These are phyloP conservation scores for Rhodotorula toruloides DNA, from an alignment of 768 basidiomycete genomes.

Conservation along the genomic window DNA sequence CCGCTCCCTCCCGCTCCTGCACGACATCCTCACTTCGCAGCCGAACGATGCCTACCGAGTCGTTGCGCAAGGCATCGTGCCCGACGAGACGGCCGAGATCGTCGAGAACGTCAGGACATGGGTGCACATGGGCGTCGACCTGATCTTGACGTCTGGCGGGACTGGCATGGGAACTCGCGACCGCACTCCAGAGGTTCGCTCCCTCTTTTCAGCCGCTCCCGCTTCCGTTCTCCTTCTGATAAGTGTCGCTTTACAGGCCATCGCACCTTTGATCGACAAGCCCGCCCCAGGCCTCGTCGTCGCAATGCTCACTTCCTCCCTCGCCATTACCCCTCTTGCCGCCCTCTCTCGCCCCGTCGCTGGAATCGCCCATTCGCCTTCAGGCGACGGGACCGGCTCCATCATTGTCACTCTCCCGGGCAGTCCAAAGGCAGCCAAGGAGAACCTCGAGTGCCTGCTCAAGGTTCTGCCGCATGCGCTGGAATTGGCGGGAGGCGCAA, in stretches of 20 bases:
- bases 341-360: slow-evolving; percentile 78
- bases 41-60: slow-evolving; percentile 6
- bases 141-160: slow-evolving; percentile 77
- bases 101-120: slow-evolving; percentile 48
- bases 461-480: slow-evolving; percentile 65
- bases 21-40: slow-evolving; percentile 5
- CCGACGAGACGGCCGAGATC: slow-evolving; percentile 56
- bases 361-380: slow-evolving; percentile 48
- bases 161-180: slow-evolving; percentile 80
- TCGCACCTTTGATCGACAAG: slow-evolving; percentile 43
- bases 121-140: slow-evolving; percentile 55
- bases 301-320: slow-evolving; percentile 62
- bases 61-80: slow-evolving; percentile 51
- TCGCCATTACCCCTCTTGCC: slow-evolving; percentile 70
- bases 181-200: slow-evolving; percentile 69
- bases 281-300: slow-evolving; percentile 64
- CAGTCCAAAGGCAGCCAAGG: slow-evolving; percentile 75
- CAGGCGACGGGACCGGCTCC: slow-evolving; percentile 55
- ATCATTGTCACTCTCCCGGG: slow-evolving; percentile 78
- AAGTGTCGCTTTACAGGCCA: slow-evolving; percentile 51
- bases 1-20: slow-evolving; percentile 19
- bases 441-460: slow-evolving; percentile 65
- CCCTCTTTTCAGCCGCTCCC: not conserved
- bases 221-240: not conserved
- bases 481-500: slow-evolving; percentile 53